Evolutionary conservation across 139 green algal species (phyloP).

Genomic region (Astrephomene gubernaculifera): DNA sequence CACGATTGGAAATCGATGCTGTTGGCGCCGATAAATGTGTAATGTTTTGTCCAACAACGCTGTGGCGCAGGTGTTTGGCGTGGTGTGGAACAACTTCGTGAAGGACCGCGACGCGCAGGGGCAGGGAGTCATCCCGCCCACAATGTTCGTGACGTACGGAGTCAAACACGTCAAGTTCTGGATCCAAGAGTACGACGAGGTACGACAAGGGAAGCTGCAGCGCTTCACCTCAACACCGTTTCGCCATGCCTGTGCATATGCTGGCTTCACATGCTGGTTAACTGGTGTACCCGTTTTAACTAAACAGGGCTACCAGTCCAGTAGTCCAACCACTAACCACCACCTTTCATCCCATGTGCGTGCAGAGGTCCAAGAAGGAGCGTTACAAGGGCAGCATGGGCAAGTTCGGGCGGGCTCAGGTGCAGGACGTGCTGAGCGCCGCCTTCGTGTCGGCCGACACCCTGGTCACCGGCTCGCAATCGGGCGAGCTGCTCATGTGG

Average conservation of each 20-base stretch:
- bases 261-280: too few relatives aligned
- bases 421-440: constrained; percentile 61
- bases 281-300: too few relatives aligned
- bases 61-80: constrained; percentile 70
- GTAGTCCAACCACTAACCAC: too few relatives aligned
- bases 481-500: constrained; percentile 67
- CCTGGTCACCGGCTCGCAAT: constrained; percentile 61
- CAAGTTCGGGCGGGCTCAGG: constrained; percentile 61
- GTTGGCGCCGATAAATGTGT: too few relatives aligned
- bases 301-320: too few relatives aligned
- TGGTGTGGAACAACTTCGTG: constrained; percentile 69
- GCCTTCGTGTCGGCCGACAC: constrained; percentile 58
- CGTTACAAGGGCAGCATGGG: constrained; percentile 53
- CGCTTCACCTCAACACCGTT: not conserved
- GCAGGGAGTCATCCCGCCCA: constrained; percentile 21
- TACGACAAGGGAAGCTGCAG: not conserved
- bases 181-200: constrained; percentile 50
- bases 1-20: too few relatives aligned
- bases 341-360: not conserved
- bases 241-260: not conserved
- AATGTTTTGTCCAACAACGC: too few relatives aligned
- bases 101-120: constrained; percentile 34
- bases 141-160: constrained; percentile 73
- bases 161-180: constrained; percentile 75
- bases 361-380: constrained; percentile 39